Percentiles rank a stretch among this genome's conserved stretches.
Conservation (phyloP, 192 early-diverging fungal genomes). For the Backusella psychrophila region DNA sequence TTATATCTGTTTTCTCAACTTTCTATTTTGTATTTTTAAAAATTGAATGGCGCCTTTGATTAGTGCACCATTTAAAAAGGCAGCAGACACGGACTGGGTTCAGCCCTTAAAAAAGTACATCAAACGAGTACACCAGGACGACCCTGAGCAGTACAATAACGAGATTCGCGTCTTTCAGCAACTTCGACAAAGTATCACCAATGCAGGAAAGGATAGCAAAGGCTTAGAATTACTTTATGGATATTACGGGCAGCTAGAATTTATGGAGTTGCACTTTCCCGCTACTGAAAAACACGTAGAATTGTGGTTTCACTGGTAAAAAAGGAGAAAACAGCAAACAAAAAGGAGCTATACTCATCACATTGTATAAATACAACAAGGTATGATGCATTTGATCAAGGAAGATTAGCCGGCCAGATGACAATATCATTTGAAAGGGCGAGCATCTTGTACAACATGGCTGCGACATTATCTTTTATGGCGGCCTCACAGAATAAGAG, state of each 20-base stretch:
- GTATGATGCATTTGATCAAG: conserved; percentile 83
- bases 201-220: conserved; percentile 88
- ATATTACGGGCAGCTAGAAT: conserved; percentile 95
- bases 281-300: conserved; percentile 90
- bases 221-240: conserved; percentile 94
- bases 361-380: conserved; percentile 20
- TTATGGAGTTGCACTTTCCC: conserved; percentile 90
- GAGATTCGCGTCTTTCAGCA: conserved; percentile 85
- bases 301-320: conserved; percentile 89
- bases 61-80: conserved; percentile 75
- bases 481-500: conserved; percentile 70
- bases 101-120: conserved; percentile 85
- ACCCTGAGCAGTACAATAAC: conserved; percentile 84
- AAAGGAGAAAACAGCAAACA: neutral
- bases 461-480: conserved; percentile 70
- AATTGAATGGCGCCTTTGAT: conserved; percentile 48
- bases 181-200: conserved; percentile 90
- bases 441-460: conserved; percentile 92
- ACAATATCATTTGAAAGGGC: conserved; percentile 98
- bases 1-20: neutral
- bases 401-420: conserved; percentile 69
- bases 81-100: conserved; percentile 90
- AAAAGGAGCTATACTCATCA: neutral
- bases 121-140: conserved; percentile 78
- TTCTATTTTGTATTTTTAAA: neutral